Evolutionary conservation across 176 grass and related monocot species (phyloP).

Genomic region (Eremochloa ophiuroides): DNA sequence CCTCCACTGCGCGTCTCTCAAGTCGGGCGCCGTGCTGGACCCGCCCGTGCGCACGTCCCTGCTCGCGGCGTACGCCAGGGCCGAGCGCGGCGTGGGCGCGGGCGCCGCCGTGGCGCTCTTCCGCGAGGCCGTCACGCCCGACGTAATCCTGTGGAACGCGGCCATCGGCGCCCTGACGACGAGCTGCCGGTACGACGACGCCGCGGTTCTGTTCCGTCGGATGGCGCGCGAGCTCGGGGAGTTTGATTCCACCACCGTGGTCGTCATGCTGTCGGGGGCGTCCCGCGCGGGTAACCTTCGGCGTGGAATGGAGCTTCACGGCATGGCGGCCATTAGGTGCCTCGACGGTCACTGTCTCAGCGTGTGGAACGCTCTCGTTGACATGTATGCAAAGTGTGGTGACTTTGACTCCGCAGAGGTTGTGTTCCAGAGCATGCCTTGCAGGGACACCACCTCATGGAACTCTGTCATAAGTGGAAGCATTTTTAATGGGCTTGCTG

Average conservation of each 20-base stretch:
- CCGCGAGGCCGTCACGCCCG: conserved; percentile 34
- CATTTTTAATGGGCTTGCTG: conserved; percentile 33
- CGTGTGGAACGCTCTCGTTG: conserved; percentile 63
- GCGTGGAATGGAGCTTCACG: conserved; percentile 47
- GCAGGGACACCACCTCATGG: conserved; percentile 58
- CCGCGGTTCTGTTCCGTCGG: conserved; percentile 34
- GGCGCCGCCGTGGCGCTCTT: conserved; percentile 41
- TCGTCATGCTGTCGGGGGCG: conserved; percentile 58
- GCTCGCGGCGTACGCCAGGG: conserved; percentile 57
- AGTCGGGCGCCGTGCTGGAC: conserved; percentile 41
- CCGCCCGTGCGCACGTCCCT: conserved; percentile 62
- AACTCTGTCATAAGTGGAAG: conserved; percentile 68
- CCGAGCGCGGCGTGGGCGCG: background rate
- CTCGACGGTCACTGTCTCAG: conserved; percentile 12
- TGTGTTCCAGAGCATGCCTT: conserved; percentile 54
- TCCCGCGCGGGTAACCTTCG: conserved; percentile 27
- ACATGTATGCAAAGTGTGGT: conserved; percentile 74
- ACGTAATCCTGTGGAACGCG: conserved; percentile 73
- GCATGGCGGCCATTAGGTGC: conserved; percentile 23
- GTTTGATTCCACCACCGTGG: conserved; percentile 47
- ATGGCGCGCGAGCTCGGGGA: conserved; percentile 36
- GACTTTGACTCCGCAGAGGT: conserved; percentile 35
- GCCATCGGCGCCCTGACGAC: conserved; percentile 31
- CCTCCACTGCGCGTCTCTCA: conserved; percentile 60
- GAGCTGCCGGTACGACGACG: conserved; percentile 11